These are phyloP conservation scores for Platanus orientalis DNA, from an alignment of 164 flowering plant species.

Conservation along the genomic window DNA sequence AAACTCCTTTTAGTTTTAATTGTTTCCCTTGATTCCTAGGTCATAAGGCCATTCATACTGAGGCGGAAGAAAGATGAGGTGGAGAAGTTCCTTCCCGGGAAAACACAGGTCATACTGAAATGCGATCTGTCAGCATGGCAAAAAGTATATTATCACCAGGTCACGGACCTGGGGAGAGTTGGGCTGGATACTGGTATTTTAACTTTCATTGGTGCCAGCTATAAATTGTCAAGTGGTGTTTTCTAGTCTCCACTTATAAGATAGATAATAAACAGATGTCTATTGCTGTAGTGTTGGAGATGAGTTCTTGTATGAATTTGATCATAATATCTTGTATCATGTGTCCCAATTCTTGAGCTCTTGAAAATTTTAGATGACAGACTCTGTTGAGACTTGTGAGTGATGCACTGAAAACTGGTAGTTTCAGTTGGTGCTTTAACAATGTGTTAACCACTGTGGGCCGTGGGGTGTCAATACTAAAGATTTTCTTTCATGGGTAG, in stretches of 20 bases:
- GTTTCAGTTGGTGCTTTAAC: too few species aligned
- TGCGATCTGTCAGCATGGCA: conserved; percentile 99
- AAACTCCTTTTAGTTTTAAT: not conserved
- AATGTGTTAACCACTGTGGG: too few species aligned
- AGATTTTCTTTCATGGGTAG: too few species aligned
- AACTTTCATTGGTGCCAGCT: conserved; percentile 1
- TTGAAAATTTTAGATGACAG: too few species aligned
- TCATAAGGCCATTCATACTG: conserved; percentile 93
- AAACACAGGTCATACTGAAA: conserved; percentile 89
- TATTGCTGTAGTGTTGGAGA: not conserved
- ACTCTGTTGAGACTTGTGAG: too few species aligned
- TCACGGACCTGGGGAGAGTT: conserved; percentile 83
- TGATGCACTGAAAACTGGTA: too few species aligned
- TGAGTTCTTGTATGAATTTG: not conserved
- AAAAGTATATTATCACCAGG: conserved; percentile 90
- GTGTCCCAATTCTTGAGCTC: too few species aligned
- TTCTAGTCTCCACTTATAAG: too few species aligned
- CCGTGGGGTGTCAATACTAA: too few species aligned
- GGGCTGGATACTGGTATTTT: conserved; percentile 72
- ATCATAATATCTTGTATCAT: not conserved
- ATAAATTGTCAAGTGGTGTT: not conserved
- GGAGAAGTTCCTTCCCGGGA: conserved; percentile 92
- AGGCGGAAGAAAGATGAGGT: conserved; percentile 98
- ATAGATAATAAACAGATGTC: too few species aligned
- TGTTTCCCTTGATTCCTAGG: conserved; percentile 38